phyloP scores from a whole-genome alignment of 768 basidiomycete genomes.

The Trametes sanguinea region DNA sequence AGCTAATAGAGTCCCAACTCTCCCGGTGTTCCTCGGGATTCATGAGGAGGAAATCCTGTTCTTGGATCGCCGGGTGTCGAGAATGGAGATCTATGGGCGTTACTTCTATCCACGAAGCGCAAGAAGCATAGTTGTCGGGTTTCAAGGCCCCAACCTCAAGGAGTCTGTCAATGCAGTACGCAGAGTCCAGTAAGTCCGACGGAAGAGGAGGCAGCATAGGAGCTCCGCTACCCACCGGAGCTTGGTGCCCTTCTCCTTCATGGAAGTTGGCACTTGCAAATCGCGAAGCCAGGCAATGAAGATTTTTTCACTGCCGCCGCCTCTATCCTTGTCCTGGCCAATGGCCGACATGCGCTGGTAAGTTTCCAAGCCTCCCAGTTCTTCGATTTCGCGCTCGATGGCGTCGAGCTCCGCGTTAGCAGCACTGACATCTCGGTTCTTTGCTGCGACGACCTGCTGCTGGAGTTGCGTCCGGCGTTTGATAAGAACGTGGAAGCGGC shows the following conservation, averaged over 20 bases:
- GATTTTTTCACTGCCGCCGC: constrained; percentile 86
- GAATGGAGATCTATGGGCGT: constrained; percentile 84
- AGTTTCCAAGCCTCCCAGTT: constrained; percentile 73
- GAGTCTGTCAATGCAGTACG: constrained; percentile 47
- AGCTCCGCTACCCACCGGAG: constrained; percentile 40
- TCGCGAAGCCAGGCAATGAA: constrained; percentile 76
- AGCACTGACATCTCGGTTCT: not conserved
- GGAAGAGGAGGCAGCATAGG: not conserved
- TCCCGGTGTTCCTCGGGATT: constrained; percentile 49
- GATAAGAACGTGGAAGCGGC: constrained; percentile 77
- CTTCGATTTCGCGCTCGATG: constrained; percentile 63
- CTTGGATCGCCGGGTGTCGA: constrained; percentile 75
- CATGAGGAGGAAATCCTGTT: constrained; percentile 83
- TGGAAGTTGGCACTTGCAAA: constrained; percentile 32
- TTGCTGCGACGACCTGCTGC: constrained; percentile 30
- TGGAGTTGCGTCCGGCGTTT: constrained; percentile 65
- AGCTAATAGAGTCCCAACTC: constrained; percentile 79
- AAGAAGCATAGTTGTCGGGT: constrained; percentile 76
- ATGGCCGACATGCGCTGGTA: constrained; percentile 85
- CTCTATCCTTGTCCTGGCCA: constrained; percentile 79
- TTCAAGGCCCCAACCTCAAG: constrained; percentile 89
- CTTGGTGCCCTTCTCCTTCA: constrained; percentile 26
- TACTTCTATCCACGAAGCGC: constrained; percentile 68
- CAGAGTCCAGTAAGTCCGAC: not conserved
- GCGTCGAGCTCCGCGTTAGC: constrained; percentile 41